A percentile compares a stretch with the other conserved stretches of the same genome.
Evolutionary conservation across 768 basidiomycete genomes (phyloP).

Genomic region (Porphyrellus cyaneotinctus): DNA sequence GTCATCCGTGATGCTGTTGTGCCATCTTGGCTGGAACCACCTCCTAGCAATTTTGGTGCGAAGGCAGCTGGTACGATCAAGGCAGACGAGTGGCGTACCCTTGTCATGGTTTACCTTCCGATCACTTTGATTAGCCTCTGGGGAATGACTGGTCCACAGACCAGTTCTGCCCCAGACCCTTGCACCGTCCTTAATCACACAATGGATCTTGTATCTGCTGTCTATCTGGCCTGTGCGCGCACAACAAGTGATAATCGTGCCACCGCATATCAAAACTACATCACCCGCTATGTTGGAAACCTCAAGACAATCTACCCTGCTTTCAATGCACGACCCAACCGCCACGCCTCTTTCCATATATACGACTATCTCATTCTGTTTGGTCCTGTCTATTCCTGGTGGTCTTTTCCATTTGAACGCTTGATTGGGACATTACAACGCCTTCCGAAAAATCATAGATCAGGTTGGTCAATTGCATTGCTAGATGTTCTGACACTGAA

Average conservation of each 20-base stretch:
- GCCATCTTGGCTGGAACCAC: neutral
- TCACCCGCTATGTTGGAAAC: conserved; percentile 22
- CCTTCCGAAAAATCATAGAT: conserved; percentile 22
- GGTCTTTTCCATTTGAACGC: conserved; percentile 23
- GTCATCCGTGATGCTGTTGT: neutral
- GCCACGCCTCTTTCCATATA: conserved; percentile 32
- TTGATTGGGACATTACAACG: conserved; percentile 23
- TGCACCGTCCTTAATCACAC: conserved; percentile 15
- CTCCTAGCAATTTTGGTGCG: neutral
- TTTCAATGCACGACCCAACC: conserved; percentile 18
- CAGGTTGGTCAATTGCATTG: conserved; percentile 33
- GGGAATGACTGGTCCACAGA: neutral
- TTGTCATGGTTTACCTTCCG: neutral
- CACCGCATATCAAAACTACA: conserved; percentile 6
- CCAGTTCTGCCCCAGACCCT: neutral
- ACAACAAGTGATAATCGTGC: conserved; percentile 9
- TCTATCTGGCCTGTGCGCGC: conserved; percentile 17
- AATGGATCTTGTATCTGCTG: conserved; percentile 30
- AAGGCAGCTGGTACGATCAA: neutral
- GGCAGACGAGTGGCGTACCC: neutral
- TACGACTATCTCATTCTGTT: conserved; percentile 33
- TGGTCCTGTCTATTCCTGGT: conserved; percentile 36
- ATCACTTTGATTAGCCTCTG: neutral
- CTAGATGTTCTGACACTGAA: neutral
- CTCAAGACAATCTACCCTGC: conserved; percentile 18